Conservation (phyloP, 2,329 filamentous ascomycete genomes). For the Mycosphaerella sp. region DNA sequence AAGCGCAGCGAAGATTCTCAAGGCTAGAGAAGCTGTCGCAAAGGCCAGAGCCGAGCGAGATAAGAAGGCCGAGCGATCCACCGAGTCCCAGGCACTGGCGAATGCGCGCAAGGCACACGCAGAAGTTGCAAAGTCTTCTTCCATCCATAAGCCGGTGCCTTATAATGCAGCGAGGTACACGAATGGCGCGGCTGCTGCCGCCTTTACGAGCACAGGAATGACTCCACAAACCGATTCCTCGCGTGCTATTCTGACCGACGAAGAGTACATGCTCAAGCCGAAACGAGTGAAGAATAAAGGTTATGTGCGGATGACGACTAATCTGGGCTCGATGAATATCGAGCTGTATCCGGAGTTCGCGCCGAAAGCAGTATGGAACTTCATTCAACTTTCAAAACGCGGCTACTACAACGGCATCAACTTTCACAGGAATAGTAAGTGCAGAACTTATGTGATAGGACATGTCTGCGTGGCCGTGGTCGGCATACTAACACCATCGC, state of each 20-base stretch:
- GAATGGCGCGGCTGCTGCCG: constrained; percentile 82
- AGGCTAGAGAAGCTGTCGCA: constrained; percentile 89
- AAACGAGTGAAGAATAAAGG: constrained; percentile 83
- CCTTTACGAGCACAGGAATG: constrained; percentile 89
- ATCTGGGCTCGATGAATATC: constrained; percentile 74
- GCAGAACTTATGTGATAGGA: too few species aligned
- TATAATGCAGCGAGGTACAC: constrained; percentile 89
- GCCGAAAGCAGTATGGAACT: constrained; percentile 95
- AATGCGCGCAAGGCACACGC: constrained; percentile 50
- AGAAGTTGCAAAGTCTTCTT: constrained; percentile 22
- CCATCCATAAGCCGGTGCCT: constrained; percentile 43
- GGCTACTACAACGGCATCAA: constrained; percentile 79
- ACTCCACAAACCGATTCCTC: constrained; percentile 87
- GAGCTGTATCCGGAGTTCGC: constrained; percentile 88
- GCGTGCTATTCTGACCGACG: constrained; percentile 77
- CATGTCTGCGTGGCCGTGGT: too few species aligned
- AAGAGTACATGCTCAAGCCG: constrained; percentile 94
- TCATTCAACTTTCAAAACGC: constrained; percentile 76
- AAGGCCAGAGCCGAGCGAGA: constrained; percentile 70
- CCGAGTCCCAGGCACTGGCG: constrained; percentile 42
- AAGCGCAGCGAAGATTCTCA: constrained; percentile 72
- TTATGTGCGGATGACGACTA: constrained; percentile 85
- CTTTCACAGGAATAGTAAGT: constrained; percentile 69
- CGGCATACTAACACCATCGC: constrained; percentile 34
- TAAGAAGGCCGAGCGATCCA: constrained; percentile 22